A percentile compares a stretch with the other conserved stretches of the same genome.
Evolutionary conservation across 805 yeast genomes (phyloP).

Genomic region (Millerago galiae): DNA sequence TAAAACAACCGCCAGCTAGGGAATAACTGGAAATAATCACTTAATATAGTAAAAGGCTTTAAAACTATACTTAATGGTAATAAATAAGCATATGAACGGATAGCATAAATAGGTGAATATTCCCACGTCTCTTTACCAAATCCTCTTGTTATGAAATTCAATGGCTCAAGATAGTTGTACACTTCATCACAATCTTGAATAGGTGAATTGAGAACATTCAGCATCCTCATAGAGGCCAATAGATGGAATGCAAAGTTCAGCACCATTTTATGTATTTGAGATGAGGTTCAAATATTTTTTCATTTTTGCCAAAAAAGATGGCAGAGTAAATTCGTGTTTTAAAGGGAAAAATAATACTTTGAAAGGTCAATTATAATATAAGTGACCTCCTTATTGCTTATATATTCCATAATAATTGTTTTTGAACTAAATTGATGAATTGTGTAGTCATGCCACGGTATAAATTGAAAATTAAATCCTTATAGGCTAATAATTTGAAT

Average conservation of each 20-base stretch:
- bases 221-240: slow-evolving; percentile 19
- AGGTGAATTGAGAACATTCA: slow-evolving; percentile 50
- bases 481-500: too few species aligned
- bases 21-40: slow-evolving; percentile 10
- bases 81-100: slow-evolving; percentile 79
- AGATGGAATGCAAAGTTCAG: neutral
- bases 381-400: too few species aligned
- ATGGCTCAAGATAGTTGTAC: slow-evolving; percentile 92
- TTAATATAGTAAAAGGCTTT: slow-evolving; percentile 15
- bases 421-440: too few species aligned
- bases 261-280: neutral
- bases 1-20: slow-evolving; percentile 40
- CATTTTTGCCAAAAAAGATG: neutral
- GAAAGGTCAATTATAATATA: too few species aligned
- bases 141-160: slow-evolving; percentile 67
- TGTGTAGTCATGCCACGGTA: too few species aligned
- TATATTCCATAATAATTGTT: too few species aligned
- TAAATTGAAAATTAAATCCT: too few species aligned
- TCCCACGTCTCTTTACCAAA: slow-evolving; percentile 97
- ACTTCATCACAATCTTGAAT: slow-evolving; percentile 91
- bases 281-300: neutral
- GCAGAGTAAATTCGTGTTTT: too few species aligned
- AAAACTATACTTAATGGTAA: slow-evolving; percentile 32
- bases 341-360: too few species aligned
- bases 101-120: slow-evolving; percentile 83